Base-by-base conservation (phyloP, 352 stramenopile genomes). In the Globisporangium acanthophoron region DNA sequence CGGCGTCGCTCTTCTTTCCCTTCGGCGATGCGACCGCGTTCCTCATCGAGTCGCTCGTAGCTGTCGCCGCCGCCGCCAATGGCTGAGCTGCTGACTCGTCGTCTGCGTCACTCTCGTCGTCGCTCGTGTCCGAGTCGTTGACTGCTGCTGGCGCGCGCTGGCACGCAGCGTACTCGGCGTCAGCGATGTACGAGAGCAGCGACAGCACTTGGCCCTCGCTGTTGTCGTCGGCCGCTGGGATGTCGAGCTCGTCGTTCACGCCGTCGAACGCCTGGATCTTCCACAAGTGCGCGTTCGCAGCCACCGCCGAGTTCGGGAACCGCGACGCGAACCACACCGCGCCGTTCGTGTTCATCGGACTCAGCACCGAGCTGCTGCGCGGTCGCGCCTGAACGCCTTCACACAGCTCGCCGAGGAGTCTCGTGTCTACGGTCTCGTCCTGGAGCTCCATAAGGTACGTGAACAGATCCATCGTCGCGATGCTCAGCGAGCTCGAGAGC, bases 381-480 rank as follows among this genome's bases (percentile, higher is more conserved):
- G 45, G 31, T 1, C 39, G 52, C 5, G 44, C 20, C 8, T 44
- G 16, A 21, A 48, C 47, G 29, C 2, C 15, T 4, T 51, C 33
- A 21, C 61, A 48, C 44, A 61, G 60, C 7, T 55, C 66, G 0
- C 70, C 80, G 2, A 93, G 58, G 7, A 95, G 58, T 31, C 71
- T 58, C n/a, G 52, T 58, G 51, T 95, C 85, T 3, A 85, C 73
- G 15, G 74, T 74, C 3, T 78, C 65, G 37, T 91, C 77, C 58
- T 90, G 71, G 16, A 95, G 59, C 39, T 87, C 76, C 21, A 95
- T 59, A 4, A 95, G 52, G 33, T 70, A 78, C 6, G 79, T 87
- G 52, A 92, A 92, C 52, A 95, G 67, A 31, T 95, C 83, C 40
- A 95, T 91, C 3, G 85, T 90, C 24, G 78, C 78, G 46, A 95